Percentiles rank a stretch among this genome's conserved stretches.
Evolutionary conservation across 164 flowering plant genomes (phyloP).

Genomic region (Aristolochia contorta): DNA sequence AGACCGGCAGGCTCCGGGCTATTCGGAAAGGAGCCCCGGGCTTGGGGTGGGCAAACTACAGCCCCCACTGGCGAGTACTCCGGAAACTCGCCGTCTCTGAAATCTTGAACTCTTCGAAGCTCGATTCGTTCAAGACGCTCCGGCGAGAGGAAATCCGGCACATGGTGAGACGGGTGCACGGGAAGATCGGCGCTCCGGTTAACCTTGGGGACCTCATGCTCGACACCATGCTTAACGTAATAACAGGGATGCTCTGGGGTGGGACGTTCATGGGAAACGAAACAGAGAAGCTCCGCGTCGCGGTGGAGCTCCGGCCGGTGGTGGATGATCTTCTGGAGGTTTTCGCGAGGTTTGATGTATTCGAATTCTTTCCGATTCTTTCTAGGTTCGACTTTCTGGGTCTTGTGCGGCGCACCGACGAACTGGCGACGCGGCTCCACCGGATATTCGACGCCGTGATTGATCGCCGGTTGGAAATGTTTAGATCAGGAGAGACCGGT

Average conservation of each 20-base stretch:
- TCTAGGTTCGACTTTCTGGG: conserved; percentile 26
- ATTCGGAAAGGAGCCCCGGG: conserved; percentile 3
- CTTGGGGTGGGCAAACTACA: conserved; percentile 5
- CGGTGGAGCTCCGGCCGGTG: conserved; percentile 7
- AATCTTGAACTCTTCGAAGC: conserved; percentile 4
- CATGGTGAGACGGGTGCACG: not conserved
- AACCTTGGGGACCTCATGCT: conserved; percentile 9
- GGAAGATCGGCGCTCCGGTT: conserved; percentile 3
- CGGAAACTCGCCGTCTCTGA: conserved; percentile 10
- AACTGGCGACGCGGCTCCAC: not conserved
- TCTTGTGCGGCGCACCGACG: conserved; percentile 9
- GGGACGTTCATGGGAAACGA: conserved; percentile 7
- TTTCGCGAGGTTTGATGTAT: conserved; percentile 15
- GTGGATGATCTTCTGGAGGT: conserved; percentile 2
- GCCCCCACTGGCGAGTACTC: conserved; percentile 6
- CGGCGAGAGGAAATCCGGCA: conserved; percentile 6
- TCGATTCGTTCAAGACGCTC: conserved; percentile 1
- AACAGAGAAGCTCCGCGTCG: not conserved
- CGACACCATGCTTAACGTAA: conserved; percentile 3
- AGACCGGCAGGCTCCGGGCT: not conserved
- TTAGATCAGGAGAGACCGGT: not conserved
- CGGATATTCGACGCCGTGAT: conserved; percentile 7
- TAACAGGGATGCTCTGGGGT: conserved; percentile 13
- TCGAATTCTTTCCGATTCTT: conserved; percentile 20
- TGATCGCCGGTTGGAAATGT: not conserved